Percentiles rank a stretch among this genome's conserved stretches.
Conservation (phyloP, 768 basidiomycete species). For the Tephrocybe sp. region DNA sequence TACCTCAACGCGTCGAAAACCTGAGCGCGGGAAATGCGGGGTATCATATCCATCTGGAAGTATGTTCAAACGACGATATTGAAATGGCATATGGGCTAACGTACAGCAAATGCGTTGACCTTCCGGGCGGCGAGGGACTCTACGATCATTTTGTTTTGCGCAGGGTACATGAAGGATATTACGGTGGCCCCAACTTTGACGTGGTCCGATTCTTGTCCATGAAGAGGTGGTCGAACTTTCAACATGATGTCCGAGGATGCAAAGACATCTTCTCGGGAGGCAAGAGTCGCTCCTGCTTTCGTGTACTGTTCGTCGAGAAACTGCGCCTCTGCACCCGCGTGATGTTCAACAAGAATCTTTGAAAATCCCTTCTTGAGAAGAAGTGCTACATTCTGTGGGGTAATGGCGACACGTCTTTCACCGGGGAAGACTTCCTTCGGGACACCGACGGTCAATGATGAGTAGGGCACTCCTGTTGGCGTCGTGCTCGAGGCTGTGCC, state of each 20-base stretch:
- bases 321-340: constrained; percentile 71
- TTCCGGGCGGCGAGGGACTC: constrained; percentile 66
- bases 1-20: constrained; percentile 88
- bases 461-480: constrained; percentile 54
- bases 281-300: constrained; percentile 77
- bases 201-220: constrained; percentile 57
- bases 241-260: constrained; percentile 72
- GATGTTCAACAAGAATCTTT: constrained; percentile 69
- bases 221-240: constrained; percentile 80
- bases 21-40: constrained; percentile 87
- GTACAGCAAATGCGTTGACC: constrained; percentile 70
- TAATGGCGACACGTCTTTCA: constrained; percentile 79
- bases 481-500: constrained; percentile 27
- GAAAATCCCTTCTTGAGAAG: constrained; percentile 83
- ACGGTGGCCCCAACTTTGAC: constrained; percentile 77
- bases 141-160: constrained; percentile 76
- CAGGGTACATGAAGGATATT: constrained; percentile 83
- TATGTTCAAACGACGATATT: neutral
- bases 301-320: constrained; percentile 81
- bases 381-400: constrained; percentile 73
- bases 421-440: constrained; percentile 76
- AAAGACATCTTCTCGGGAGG: constrained; percentile 72
- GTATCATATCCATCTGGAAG: constrained; percentile 84
- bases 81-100: constrained; percentile 17
- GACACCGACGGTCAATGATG: constrained; percentile 72